phyloP scores from a whole-genome alignment of 306 rosid species.

The Cucurbita maxima region DNA sequence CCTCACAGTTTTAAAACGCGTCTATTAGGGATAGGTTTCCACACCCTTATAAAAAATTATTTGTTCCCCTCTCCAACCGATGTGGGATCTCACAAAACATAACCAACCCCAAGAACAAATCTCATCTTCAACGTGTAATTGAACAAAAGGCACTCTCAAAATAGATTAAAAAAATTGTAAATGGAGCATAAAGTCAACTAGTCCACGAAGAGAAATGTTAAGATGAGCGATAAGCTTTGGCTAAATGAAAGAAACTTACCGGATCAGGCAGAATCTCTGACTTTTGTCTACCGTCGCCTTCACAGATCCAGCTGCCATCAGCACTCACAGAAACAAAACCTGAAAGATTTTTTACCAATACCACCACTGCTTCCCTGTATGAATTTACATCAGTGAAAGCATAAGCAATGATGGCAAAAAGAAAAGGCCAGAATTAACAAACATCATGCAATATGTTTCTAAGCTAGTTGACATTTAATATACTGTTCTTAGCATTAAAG shows the following conservation, averaged over 20 bases:
- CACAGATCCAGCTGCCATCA: constrained; percentile 61
- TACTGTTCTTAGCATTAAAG: neutral
- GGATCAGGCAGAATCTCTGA: constrained; percentile 47
- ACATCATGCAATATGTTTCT: neutral
- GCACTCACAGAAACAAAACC: constrained; percentile 42
- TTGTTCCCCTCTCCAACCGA: no score
- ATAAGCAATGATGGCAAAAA: neutral
- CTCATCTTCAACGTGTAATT: no score
- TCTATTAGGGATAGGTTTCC: no score
- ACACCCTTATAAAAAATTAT: no score
- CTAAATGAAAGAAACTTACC: constrained; percentile 17
- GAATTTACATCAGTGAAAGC: neutral
- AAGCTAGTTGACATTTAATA: neutral
- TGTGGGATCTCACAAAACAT: no score
- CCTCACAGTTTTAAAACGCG: no score
- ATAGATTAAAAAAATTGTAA: no score
- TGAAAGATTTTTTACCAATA: constrained; percentile 53
- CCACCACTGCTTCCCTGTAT: constrained; percentile 46
- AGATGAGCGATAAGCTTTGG: neutral
- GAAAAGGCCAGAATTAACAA: neutral
- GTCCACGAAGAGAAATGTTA: neutral
- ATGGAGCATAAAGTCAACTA: neutral
- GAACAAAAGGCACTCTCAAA: no score
- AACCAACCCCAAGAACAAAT: no score
- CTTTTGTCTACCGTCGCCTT: constrained; percentile 25